Evolutionary conservation across 768 basidiomycete species (phyloP).

Genomic region (Lactarius indigo): DNA sequence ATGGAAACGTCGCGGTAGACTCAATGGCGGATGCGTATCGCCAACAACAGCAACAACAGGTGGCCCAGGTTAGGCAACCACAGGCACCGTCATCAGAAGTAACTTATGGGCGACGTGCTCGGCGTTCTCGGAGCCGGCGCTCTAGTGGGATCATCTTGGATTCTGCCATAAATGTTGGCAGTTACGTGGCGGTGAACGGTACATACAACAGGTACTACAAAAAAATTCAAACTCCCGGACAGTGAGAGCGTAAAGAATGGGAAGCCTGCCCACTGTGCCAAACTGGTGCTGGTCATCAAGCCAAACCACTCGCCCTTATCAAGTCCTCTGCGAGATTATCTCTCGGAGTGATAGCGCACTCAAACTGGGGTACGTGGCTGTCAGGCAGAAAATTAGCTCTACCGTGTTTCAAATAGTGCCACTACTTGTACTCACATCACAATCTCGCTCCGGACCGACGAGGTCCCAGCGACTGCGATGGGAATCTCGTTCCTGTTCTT

Average conservation of each 20-base stretch:
- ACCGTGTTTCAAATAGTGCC: background rate
- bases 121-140: too few relatives aligned
- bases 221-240: background rate
- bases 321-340: slow-evolving; percentile 2
- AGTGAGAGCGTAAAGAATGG: background rate
- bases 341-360: slow-evolving; percentile 8
- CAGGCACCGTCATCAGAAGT: background rate
- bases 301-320: background rate
- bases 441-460: background rate
- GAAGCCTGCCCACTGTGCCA: too few relatives aligned
- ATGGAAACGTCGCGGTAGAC: slow-evolving; percentile 78
- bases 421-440: background rate
- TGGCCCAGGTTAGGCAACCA: slow-evolving; percentile 28
- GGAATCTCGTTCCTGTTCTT: background rate
- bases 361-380: slow-evolving; percentile 2
- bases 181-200: background rate
- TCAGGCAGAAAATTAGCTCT: background rate
- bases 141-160: background rate
- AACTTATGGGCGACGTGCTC: too few relatives aligned
- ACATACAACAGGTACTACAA: background rate
- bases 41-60: slow-evolving; percentile 31
- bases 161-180: too few relatives aligned
- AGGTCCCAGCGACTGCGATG: background rate
- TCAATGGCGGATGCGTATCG: slow-evolving; percentile 57
- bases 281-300: background rate